Percentiles rank a stretch among this genome's conserved stretches.
phyloP scores from a whole-genome alignment of 495 filamentous ascomycete genomes.

The Oidiodendron maius region DNA sequence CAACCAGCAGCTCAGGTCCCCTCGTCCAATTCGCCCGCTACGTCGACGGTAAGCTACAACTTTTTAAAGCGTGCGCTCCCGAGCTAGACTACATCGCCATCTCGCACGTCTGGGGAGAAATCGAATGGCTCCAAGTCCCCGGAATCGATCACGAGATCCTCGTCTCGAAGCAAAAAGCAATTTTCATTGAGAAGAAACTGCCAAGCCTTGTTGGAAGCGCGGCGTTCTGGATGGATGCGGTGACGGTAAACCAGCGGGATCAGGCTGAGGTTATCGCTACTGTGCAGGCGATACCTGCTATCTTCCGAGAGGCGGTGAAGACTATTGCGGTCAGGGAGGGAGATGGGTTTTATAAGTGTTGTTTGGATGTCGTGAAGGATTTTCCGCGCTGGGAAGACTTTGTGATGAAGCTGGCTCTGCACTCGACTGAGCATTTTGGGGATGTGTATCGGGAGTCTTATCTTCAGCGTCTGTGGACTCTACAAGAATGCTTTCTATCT shows the following conservation, averaged over 20 bases:
- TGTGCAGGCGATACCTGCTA: neutral
- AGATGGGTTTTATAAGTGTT: neutral
- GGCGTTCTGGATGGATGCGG: neutral
- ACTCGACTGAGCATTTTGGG: no score
- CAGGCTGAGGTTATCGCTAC: neutral
- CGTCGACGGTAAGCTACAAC: no score
- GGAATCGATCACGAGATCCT: neutral
- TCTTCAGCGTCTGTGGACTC: no score
- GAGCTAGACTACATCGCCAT: slow-evolving; percentile 1
- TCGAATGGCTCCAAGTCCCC: neutral
- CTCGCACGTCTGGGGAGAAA: neutral
- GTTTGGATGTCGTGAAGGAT: no score
- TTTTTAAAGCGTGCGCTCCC: no score
- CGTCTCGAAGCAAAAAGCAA: neutral
- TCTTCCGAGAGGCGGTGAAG: neutral
- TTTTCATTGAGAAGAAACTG: neutral
- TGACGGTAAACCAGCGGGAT: neutral
- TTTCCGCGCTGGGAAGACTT: no score
- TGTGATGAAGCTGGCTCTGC: no score
- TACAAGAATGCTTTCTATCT: no score
- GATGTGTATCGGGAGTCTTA: no score
- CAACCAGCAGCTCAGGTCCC: no score
- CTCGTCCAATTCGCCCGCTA: no score
- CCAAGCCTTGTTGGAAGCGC: neutral
- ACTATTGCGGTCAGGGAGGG: neutral